Evolutionary conservation across 352 stramenopile genomes (phyloP).

Genomic region (Sclerospora graminicola): DNA sequence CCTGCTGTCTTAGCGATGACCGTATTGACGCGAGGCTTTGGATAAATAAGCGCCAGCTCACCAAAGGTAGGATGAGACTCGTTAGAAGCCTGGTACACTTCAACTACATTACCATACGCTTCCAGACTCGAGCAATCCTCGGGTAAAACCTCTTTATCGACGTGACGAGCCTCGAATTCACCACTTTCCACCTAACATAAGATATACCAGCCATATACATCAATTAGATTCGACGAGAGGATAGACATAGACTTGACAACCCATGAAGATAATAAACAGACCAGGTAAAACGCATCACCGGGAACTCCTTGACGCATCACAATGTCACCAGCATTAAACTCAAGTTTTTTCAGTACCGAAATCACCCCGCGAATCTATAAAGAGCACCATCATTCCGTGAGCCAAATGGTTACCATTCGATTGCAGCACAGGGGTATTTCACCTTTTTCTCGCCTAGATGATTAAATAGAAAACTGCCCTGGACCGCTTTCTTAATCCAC

Average conservation of each 20-base stretch:
- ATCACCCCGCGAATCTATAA: slow-evolving; percentile 76
- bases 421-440: background rate
- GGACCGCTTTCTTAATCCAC: slow-evolving; percentile 82
- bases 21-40: slow-evolving; percentile 66
- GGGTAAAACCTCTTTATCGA: slow-evolving; percentile 20
- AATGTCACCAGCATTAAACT: slow-evolving; percentile 77
- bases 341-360: slow-evolving; percentile 73
- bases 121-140: slow-evolving; percentile 17
- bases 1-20: slow-evolving; percentile 53
- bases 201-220: background rate
- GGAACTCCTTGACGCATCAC: slow-evolving; percentile 89
- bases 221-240: background rate
- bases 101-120: slow-evolving; percentile 51
- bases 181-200: slow-evolving; percentile 48
- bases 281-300: slow-evolving; percentile 91
- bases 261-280: slow-evolving; percentile 14
- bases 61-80: slow-evolving; percentile 74
- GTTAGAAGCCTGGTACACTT: slow-evolving; percentile 57
- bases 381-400: background rate
- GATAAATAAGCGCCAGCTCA: slow-evolving; percentile 84
- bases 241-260: background rate
- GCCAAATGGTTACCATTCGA: too few relatives aligned
- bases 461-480: slow-evolving; percentile 90
- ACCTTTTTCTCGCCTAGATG: slow-evolving; percentile 85
- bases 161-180: slow-evolving; percentile 66